A percentile compares a stretch with the other conserved stretches of the same genome.
These are phyloP conservation scores for Penicillium sp. DNA, from an alignment of 2,329 filamentous ascomycete species.

Conservation along the genomic window DNA sequence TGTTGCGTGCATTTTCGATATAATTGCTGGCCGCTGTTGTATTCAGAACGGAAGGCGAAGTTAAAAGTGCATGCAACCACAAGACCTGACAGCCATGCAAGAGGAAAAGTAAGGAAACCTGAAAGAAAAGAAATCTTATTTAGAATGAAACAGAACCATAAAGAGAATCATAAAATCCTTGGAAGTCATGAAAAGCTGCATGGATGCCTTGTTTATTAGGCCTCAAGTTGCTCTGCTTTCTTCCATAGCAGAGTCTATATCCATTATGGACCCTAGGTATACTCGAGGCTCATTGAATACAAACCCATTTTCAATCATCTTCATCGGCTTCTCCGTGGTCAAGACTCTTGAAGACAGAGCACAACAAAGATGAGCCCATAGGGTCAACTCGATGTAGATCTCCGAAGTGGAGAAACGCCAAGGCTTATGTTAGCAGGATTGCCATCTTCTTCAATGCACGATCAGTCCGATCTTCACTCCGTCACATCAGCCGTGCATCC, in stretches of 20 bases:
- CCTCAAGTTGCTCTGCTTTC: neutral
- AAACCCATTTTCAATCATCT: too few relatives aligned
- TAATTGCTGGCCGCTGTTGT: neutral
- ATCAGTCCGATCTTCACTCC: conserved; percentile 16
- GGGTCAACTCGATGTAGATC: neutral
- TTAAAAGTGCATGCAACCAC: neutral
- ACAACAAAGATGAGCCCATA: neutral
- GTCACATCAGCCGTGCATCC: conserved; percentile 11
- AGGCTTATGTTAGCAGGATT: conserved; percentile 26
- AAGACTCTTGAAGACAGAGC: neutral
- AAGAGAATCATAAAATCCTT: neutral
- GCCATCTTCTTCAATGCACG: conserved; percentile 12
- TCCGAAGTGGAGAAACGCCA: conserved; percentile 16
- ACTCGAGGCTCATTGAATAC: neutral
- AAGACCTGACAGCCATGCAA: neutral
- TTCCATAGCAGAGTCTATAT: too few relatives aligned
- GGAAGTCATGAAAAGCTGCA: neutral
- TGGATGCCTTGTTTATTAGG: neutral
- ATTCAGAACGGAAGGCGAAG: neutral
- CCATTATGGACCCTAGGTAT: too few relatives aligned
- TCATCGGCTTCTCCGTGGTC: neutral
- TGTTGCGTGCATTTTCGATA: neutral
- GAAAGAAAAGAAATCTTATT: neutral
- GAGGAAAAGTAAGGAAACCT: neutral
- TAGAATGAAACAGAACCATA: neutral